Base-by-base conservation (phyloP, 2,329 filamentous ascomycete species). In the Volutella citrinella region DNA sequence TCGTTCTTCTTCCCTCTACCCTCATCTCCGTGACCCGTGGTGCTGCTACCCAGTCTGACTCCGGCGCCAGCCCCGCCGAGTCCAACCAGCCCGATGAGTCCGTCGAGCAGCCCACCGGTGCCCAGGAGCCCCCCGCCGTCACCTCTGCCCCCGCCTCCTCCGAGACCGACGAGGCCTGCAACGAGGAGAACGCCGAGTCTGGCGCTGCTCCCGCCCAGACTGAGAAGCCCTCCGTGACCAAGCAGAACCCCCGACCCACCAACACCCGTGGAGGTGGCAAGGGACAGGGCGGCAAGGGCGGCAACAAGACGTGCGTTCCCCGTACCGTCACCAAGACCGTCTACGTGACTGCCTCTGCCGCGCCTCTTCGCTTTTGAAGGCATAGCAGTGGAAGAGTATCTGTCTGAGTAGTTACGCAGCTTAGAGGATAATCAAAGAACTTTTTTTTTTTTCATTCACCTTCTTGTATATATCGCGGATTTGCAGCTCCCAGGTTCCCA, bases 271-370 rank as follows among this genome's bases (percentile, higher is more conserved):
- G 20, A 8, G 9, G 20, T 8, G 18, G 27, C 9, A 36, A 23
- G 20, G 39, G 21, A 14, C 32, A 7, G 19, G 36, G 27, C 37
- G 38, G 29, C 19, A 31, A 23, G n/a, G 33, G 15, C 27, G 33
- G 15, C 27, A 29, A 27, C 20, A 30, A 38, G 19, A 25, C 32
- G n/a, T 52, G 49, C 32, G 18, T 19, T 14, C 26, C 28, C 10
- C 39, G 34, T 32, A 52, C 49, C 7, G 43, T 52, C 4, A 49
- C 37, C 21, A 32, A 37, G 9, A 52, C 49, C 2, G 43, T 49
- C 35, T 52, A 52, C 19, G 49, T 52, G 27, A 52, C 49, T 33
- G 42, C 45, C 8, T 48, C 46, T 15, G 20, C 34, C n/a, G n/a
- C n/a, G n/a, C n/a, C n/a, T n/a, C n/a, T n/a, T n/a, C n/a, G n/a